A percentile compares a stretch with the other conserved stretches of the same genome.
phyloP scores from a whole-genome alignment of 2,329 filamentous ascomycete species.

The Diaporthe amygdali region DNA sequence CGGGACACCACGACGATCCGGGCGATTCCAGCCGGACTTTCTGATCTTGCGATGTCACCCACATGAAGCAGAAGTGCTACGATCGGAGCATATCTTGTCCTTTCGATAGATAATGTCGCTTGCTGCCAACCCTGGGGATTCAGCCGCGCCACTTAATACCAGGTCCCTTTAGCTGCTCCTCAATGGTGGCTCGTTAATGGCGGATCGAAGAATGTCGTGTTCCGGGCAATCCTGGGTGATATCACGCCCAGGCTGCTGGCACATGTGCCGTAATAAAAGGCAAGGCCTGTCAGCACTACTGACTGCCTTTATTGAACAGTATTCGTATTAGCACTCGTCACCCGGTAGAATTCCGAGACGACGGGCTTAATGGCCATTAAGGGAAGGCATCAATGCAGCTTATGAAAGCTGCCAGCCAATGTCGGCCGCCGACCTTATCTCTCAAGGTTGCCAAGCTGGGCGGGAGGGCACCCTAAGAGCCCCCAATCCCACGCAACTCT shows the following conservation, averaged over 20 bases:
- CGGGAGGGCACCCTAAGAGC: not conserved
- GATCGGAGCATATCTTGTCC: too few relatives aligned
- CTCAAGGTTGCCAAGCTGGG: not conserved
- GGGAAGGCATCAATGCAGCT: not conserved
- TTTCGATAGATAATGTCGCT: slow-evolving; percentile 1
- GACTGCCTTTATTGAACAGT: not conserved
- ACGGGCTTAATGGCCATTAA: slow-evolving; percentile 8
- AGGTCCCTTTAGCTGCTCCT: too few relatives aligned
- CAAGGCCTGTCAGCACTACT: not conserved
- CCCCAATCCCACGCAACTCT: not conserved
- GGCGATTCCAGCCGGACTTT: not conserved
- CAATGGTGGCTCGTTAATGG: not conserved
- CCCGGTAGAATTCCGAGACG: not conserved
- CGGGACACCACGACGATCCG: not conserved
- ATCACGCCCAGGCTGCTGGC: not conserved
- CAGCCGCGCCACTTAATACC: too few relatives aligned
- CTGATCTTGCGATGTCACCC: slow-evolving; percentile 1
- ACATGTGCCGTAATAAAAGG: not conserved
- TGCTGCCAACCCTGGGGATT: not conserved
- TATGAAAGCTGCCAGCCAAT: not conserved
- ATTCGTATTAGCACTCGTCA: not conserved
- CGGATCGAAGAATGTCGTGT: not conserved
- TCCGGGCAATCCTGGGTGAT: not conserved
- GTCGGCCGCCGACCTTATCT: not conserved
- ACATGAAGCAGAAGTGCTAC: slow-evolving; percentile 1